A percentile compares a stretch with the other conserved stretches of the same genome.
Conservation (phyloP, 495 filamentous ascomycete genomes). For the Aspergillus ellipticus region DNA sequence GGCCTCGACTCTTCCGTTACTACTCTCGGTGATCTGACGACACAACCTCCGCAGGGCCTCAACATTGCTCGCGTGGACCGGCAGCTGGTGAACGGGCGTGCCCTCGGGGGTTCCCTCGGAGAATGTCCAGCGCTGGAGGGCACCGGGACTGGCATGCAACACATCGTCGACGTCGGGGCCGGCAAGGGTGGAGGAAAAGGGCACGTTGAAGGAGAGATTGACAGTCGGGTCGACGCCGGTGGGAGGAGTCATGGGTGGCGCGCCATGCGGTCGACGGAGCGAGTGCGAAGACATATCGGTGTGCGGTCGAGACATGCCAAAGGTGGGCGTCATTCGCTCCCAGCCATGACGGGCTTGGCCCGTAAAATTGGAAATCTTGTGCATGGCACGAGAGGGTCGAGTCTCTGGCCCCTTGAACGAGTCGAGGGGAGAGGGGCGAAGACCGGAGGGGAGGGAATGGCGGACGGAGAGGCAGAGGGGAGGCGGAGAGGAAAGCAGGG, state of each 20-base stretch:
- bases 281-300: slow-evolving; percentile 68
- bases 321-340: slow-evolving; percentile 84
- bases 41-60: slow-evolving; percentile 72
- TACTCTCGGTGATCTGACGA: slow-evolving; percentile 69
- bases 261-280: slow-evolving; percentile 66
- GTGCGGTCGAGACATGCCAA: slow-evolving; percentile 72
- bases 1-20: slow-evolving; percentile 68
- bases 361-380: slow-evolving; percentile 87
- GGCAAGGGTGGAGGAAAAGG: slow-evolving; percentile 84
- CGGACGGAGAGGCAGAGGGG: slow-evolving; percentile 21
- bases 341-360: slow-evolving; percentile 82
- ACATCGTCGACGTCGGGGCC: slow-evolving; percentile 91
- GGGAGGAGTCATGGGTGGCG: slow-evolving; percentile 61
- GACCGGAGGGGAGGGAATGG: slow-evolving; percentile 18
- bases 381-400: slow-evolving; percentile 56
- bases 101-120: slow-evolving; percentile 80
- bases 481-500: slow-evolving; percentile 9
- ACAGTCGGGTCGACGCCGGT: slow-evolving; percentile 65
- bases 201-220: slow-evolving; percentile 87
- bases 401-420: slow-evolving; percentile 41
- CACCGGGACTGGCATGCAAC: slow-evolving; percentile 78
- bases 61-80: slow-evolving; percentile 82
- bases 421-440: slow-evolving; percentile 40
- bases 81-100: slow-evolving; percentile 76
- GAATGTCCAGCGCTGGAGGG: slow-evolving; percentile 85